Evolutionary conservation across 2,329 filamentous ascomycete genomes (phyloP), one percentile per base, ranked within the genome.

Genomic region (Clathrospora elynae): DNA sequence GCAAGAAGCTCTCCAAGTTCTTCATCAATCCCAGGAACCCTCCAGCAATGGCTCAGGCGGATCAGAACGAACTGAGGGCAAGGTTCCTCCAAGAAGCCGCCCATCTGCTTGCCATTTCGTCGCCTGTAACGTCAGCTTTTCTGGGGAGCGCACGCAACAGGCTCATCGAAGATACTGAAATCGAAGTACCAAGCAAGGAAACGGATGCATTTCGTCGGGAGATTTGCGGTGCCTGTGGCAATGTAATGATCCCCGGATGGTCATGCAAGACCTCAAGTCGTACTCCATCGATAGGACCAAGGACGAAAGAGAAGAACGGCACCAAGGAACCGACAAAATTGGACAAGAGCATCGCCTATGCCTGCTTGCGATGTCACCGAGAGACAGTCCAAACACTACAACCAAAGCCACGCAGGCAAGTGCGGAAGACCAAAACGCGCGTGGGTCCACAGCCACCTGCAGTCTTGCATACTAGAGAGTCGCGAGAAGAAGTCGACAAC

Each of bases 151-250:
- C 59, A 17, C 58, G 58, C 30, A 58, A 60, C 46, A 51, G 39
- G 22, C 53, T 70, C 14, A 34, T 57, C n/a, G 54, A 62, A 25
- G 61, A 69, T 40, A 54, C 57, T 9, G 58, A 64, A 24, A 25
- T 62, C 8, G 52, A 59, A 22, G 36, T 55, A 13, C 24, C 60
- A 12, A 51, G 44, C 25, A 68, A 64, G 45, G 63, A 67, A 32
- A 49, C 42, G 39, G 62, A 66, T 39, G 53, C 61, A 25, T 55
- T 60, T 33, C 61, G 58, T 29, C 57, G 65, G 41, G 57, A 61
- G 7, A 42, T 64, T 10, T 74, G 71, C 43, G 57, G 61, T 29
- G 63, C 68, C 10, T 74, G 71, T 41, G 71, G 71, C 5, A 66
- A 55, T 35, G 34, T 62, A 5, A 53, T 73, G 51, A 46, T 73